Conservation (phyloP, 768 basidiomycete species). For the Lepiota brunneoincarnata region DNA sequence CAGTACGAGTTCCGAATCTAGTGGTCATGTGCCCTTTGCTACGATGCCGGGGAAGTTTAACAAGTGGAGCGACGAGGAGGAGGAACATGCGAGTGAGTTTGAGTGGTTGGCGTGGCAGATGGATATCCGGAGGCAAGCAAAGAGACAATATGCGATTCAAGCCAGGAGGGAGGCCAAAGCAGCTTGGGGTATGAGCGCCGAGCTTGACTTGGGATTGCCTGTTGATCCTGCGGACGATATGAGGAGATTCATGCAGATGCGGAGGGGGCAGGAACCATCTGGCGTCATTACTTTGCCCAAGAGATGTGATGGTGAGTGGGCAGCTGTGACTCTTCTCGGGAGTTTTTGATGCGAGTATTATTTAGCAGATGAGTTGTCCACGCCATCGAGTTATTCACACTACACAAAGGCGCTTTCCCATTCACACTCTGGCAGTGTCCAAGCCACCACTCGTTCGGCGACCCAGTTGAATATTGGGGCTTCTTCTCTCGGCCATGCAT, state of each 20-base stretch:
- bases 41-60: constrained; percentile 3
- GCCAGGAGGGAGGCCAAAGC: constrained; percentile 16
- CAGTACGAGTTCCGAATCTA: neutral
- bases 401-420: neutral
- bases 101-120: constrained; percentile 71
- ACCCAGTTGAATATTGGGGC: neutral
- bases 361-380: neutral
- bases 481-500: neutral
- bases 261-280: constrained; percentile 5
- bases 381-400: neutral
- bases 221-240: constrained; percentile 13
- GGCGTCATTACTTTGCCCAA: neutral
- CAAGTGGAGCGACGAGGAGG: constrained; percentile 32
- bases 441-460: neutral
- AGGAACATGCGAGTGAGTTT: constrained; percentile 47
- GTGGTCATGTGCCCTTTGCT: no score
- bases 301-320: neutral
- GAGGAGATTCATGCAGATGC: constrained; percentile 15
- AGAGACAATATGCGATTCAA: constrained; percentile 15
- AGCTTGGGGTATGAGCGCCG: neutral
- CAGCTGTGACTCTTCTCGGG: no score
- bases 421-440: neutral
- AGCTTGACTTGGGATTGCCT: constrained; percentile 9
- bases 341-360: neutral
- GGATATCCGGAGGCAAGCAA: constrained; percentile 41